These are phyloP conservation scores for Carex myosuroides DNA, from an alignment of 176 grass and related monocot species.

Conservation along the genomic window DNA sequence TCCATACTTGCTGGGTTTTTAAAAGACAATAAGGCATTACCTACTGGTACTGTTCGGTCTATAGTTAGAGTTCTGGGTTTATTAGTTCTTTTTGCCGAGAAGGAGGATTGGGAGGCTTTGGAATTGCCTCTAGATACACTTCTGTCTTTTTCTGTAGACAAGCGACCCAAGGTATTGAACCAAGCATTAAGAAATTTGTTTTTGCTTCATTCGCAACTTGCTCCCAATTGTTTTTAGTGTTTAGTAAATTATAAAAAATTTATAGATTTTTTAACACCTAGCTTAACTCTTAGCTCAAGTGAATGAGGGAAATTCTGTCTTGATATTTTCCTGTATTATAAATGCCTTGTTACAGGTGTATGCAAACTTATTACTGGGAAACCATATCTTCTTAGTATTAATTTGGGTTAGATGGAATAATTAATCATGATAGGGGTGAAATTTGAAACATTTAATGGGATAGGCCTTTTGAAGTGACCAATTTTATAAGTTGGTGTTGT, in stretches of 20 bases:
- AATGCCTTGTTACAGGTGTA: background rate
- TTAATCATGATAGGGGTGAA: background rate
- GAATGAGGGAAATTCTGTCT: background rate
- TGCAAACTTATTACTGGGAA: background rate
- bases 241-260: background rate
- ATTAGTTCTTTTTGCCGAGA: constrained; percentile 53
- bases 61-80: constrained; percentile 74
- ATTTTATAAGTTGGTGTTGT: background rate
- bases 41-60: constrained; percentile 76
- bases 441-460: background rate
- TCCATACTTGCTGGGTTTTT: constrained; percentile 47
- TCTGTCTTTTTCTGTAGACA: constrained; percentile 44
- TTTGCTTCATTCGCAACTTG: background rate
- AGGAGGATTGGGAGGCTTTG: constrained; percentile 40
- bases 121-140: constrained; percentile 51
- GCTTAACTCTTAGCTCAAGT: background rate
- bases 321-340: background rate
- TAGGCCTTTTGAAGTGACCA: background rate
- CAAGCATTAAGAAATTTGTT: background rate
- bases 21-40: constrained; percentile 18
- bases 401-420: background rate
- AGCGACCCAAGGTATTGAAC: constrained; percentile 68
- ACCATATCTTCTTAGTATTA: background rate
- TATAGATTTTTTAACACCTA: background rate
- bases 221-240: background rate